Evolutionary conservation across 805 yeast species (phyloP), one percentile per base, ranked within the genome.

Genomic region (Tetrapisispora taiwanensis): DNA sequence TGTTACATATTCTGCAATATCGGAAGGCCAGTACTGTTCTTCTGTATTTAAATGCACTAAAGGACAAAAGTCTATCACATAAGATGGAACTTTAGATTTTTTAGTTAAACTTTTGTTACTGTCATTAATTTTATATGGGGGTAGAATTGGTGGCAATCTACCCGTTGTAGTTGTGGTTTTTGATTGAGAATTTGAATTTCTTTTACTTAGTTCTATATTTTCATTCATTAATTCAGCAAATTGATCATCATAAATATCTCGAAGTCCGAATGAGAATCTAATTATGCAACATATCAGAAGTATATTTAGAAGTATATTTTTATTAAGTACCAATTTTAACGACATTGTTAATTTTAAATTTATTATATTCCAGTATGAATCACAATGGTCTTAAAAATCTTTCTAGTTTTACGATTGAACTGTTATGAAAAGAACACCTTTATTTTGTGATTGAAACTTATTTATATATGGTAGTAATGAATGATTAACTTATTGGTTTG

Each of bases 21-120:
- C 94, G 53, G 86, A 86, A 0, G 98, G 98, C 52, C 83, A 68
- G 58, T 89, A 90, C 43, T 70, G 64, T 55, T 90, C 98, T 58
- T 90, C 98, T 1, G 94, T 79, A 66, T 90, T 89, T 10, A 90
- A 68, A 57, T 86, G 85, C 2, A 90, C 89, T 43, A 80, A 65
- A 0, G 98, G 97, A 4, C 84, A 76, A 56, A 73, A 71, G 36
- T 81, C 80, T 2, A 76, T 50, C 1, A 79, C 81, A 60, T 76
- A 84, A 7, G 59, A 58, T 0, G 92, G 94, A 3, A 84, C 71
- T 41, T 75, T 77, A 7, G 51, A 51, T 10, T 52, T 53, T 7
- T 44, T 41, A 14, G 43, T 37, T 33, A 62, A 28, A 43, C 60
- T 58, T 41, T 60, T 53, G 19, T 54, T 56, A 3, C 53, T 58